These are phyloP conservation scores for Arachis stenosperma DNA, from an alignment of 306 rosid genomes.

Conservation along the genomic window DNA sequence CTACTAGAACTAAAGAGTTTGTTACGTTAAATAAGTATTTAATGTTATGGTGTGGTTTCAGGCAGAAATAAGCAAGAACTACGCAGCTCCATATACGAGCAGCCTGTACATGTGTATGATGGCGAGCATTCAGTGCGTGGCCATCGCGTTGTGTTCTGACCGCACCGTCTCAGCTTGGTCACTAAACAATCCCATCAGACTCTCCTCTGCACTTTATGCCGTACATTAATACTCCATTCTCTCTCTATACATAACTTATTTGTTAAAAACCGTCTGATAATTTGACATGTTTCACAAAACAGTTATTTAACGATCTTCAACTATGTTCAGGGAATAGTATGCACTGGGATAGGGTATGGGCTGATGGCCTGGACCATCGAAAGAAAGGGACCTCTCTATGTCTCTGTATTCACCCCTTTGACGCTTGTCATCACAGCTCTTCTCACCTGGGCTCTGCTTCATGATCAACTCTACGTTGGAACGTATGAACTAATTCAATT, in stretches of 20 bases:
- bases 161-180: constrained; percentile 67
- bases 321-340: constrained; percentile 56
- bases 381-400: constrained; percentile 77
- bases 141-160: constrained; percentile 48
- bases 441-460: constrained; percentile 71
- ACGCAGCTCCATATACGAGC: constrained; percentile 76
- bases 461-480: constrained; percentile 61
- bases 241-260: too few species aligned
- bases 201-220: constrained; percentile 56
- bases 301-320: too few species aligned
- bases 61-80: constrained; percentile 64
- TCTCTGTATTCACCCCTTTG: constrained; percentile 72
- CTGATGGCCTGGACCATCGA: constrained; percentile 72
- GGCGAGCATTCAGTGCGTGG: constrained; percentile 68
- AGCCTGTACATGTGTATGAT: constrained; percentile 58
- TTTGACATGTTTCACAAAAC: too few species aligned
- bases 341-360: constrained; percentile 54
- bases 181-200: constrained; percentile 45
- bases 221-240: constrained; percentile 38
- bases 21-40: too few species aligned
- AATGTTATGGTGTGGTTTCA: constrained; percentile 22
- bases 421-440: constrained; percentile 61
- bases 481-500: constrained; percentile 52
- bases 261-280: too few species aligned
- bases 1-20: too few species aligned